Evolutionary conservation across 2,329 filamentous ascomycete genomes (phyloP), one percentile per base, ranked within the genome.

Genomic region (Gnomoniopsis smithogilvyi): DNA sequence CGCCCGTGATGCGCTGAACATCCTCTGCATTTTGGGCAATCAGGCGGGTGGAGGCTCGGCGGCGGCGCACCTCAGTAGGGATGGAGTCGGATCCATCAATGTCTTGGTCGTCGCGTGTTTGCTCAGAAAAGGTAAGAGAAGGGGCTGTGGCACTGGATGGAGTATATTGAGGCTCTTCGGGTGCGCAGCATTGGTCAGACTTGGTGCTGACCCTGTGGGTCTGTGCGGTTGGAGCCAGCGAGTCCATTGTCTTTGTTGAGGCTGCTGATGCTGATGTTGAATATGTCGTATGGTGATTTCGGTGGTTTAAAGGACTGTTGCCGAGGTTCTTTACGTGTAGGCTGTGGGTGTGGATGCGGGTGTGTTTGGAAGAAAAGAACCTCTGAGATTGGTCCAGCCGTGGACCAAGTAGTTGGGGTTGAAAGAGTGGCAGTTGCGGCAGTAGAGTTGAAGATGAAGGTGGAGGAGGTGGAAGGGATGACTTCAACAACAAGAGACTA

Each of bases 1-100:
- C 84, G 64, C 85, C 85, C 6, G 85, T 87, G 60, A 88, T 84
- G 65, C 84, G 79, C 67, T 83, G 82, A 45, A 88, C 80, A 63
- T 88, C 85, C 51, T 79, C 80, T 33, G 82, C 82, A 69, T 78
- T 87, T 71, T 86, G 83, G 47, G 84, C 82, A 65, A 88, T 86
- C 48, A 91, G 78, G 15, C 82, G 82, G 8, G 88, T 91, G 3
- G 87, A 91, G 58, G 87, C 89, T 54, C 88, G 86, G 55, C 88
- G 82, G 33, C 74, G 78, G 49, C 82, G 81, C 50, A 72, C 71
- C 62, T 75, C 74, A 24, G 71, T 67, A 22, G 77, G 77, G 63
- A 76, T 72, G 51, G 74, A 73, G 61, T 81, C 26, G 8, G 26
- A 30, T 30, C 26, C 80, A 52, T 84, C 81, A 57, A 74, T 67